phyloP scores from a whole-genome alignment of 495 filamentous ascomycete genomes.

The Podospora fimiseda region DNA sequence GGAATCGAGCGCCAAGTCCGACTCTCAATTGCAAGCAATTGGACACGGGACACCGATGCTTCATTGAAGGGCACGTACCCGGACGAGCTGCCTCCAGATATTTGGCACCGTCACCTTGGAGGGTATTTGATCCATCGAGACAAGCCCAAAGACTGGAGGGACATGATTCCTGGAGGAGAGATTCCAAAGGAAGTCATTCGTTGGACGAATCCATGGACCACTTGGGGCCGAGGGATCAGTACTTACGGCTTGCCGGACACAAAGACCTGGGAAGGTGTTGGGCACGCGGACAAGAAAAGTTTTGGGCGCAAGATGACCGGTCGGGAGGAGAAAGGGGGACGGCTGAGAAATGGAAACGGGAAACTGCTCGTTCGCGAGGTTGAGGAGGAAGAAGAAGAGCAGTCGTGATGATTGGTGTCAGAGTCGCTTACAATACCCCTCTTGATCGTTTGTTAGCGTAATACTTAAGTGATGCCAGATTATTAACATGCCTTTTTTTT shows the following conservation, averaged over 20 bases:
- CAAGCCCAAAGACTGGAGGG: conserved; percentile 27
- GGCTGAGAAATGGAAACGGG: conserved; percentile 1
- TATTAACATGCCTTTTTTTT: too few species aligned
- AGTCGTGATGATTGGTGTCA: conserved; percentile 3
- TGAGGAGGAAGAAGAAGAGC: conserved; percentile 4
- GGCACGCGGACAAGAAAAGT: conserved; percentile 24
- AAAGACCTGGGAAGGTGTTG: conserved; percentile 30
- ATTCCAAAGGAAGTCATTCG: conserved; percentile 20
- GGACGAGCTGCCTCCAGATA: conserved; percentile 19
- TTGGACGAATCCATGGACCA: conserved; percentile 30
- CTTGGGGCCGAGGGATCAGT: conserved; percentile 29
- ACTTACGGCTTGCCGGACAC: conserved; percentile 29
- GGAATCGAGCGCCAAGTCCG: conserved; percentile 28
- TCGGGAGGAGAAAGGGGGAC: conserved; percentile 7
- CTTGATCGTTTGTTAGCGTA: too few species aligned
- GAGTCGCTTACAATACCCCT: too few species aligned
- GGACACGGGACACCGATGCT: conserved; percentile 3
- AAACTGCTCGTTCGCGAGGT: neutral
- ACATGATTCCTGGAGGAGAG: conserved; percentile 12
- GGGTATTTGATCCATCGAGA: conserved; percentile 29
- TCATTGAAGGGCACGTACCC: neutral
- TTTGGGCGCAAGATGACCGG: conserved; percentile 20
- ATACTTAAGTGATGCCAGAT: too few species aligned
- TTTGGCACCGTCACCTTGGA: conserved; percentile 27
- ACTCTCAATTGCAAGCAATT: conserved; percentile 22